Conservation (phyloP, 2,329 filamentous ascomycete species). For the Corniculantispora saksenae region DNA sequence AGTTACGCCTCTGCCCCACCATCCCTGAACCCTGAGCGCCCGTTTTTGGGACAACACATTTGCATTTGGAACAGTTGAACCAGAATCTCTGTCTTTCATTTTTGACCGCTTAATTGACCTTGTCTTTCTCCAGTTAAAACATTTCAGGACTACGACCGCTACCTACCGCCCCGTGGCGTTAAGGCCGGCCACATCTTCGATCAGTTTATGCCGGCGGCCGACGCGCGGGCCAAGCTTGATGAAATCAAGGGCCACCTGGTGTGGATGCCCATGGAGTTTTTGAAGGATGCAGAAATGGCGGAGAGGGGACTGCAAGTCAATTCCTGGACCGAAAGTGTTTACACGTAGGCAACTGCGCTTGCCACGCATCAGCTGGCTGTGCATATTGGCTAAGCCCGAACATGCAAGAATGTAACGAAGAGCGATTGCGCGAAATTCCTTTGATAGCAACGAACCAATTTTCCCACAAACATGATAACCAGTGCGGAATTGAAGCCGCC, state of each 20-base stretch:
- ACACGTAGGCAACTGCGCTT: slow-evolving; percentile 51
- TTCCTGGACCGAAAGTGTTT: slow-evolving; percentile 81
- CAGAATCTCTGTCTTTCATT: not conserved
- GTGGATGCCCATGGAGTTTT: slow-evolving; percentile 90
- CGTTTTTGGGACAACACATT: slow-evolving; percentile 7
- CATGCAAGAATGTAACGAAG: not conserved
- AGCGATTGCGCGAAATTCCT: not conserved
- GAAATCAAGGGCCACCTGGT: slow-evolving; percentile 86
- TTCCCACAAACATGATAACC: not conserved
- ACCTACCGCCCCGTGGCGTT: slow-evolving; percentile 67
- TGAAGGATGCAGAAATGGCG: slow-evolving; percentile 84
- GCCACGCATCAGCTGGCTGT: not conserved
- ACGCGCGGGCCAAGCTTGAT: slow-evolving; percentile 75
- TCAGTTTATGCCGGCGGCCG: slow-evolving; percentile 69
- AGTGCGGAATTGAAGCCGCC: not conserved
- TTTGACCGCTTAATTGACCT: slow-evolving; percentile 20
- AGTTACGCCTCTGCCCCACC: slow-evolving; percentile 28
- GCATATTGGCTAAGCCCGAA: not conserved
- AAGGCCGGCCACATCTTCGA: slow-evolving; percentile 89
- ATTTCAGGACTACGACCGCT: slow-evolving; percentile 86
- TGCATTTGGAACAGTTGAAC: slow-evolving; percentile 13
- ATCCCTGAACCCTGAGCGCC: not conserved
- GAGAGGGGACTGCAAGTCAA: slow-evolving; percentile 88
- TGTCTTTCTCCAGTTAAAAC: slow-evolving; percentile 62
- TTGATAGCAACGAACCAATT: not conserved